These are phyloP conservation scores for Ramaria rubella DNA, from an alignment of 768 basidiomycete genomes.

Conservation along the genomic window DNA sequence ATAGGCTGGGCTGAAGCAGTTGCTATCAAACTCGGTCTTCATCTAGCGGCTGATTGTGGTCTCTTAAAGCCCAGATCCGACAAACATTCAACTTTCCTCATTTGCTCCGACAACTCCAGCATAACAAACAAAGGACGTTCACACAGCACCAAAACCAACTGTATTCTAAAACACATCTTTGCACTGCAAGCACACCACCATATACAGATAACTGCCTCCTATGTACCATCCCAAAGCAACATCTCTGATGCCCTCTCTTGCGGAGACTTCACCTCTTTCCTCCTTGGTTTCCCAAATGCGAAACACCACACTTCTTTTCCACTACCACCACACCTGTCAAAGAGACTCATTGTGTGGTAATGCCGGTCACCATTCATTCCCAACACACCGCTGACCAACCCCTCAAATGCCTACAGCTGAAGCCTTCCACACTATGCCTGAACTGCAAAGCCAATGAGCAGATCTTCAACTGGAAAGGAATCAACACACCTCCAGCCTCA, in stretches of 20 bases:
- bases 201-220: conserved; percentile 12
- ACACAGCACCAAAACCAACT: too few species aligned
- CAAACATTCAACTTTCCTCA: too few species aligned
- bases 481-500: conserved; percentile 21
- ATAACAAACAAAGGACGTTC: conserved; percentile 25
- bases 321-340: too few species aligned
- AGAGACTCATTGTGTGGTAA: too few species aligned
- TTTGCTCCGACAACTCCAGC: conserved; percentile 30
- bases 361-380: too few species aligned
- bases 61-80: too few species aligned
- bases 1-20: conserved; percentile 34
- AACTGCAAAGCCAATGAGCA: conserved; percentile 19
- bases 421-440: conserved; percentile 19
- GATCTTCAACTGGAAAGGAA: conserved; percentile 28
- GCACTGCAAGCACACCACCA: conserved; percentile 11
- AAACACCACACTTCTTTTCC: too few species aligned
- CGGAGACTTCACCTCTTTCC: conserved; percentile 22
- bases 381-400: too few species aligned
- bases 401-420: conserved; percentile 9
- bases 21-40: conserved; percentile 30
- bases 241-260: conserved; percentile 28
- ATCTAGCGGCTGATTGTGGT: too few species aligned
- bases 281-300: too few species aligned
- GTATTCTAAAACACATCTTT: conserved; percentile 24
- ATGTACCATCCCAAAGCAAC: conserved; percentile 24